Evolutionary conservation across 2,329 filamentous ascomycete genomes (phyloP).

Genomic region (Polytolypa hystricis): DNA sequence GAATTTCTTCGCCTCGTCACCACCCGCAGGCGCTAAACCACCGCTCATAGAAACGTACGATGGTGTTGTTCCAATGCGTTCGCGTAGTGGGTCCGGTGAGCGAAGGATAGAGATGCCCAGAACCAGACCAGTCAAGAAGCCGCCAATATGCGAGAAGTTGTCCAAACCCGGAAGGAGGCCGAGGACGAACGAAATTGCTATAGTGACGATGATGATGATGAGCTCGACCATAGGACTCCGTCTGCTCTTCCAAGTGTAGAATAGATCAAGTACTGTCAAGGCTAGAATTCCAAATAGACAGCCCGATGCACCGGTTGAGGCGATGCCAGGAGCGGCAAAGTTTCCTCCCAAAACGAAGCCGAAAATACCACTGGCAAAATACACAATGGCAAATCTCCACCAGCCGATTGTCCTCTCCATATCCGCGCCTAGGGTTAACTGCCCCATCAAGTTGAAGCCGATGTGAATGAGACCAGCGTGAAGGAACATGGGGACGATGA

Average conservation of each 20-base stretch:
- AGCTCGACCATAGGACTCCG: conserved; percentile 68
- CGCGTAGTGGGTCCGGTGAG: conserved; percentile 69
- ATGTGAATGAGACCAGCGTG: conserved; percentile 93
- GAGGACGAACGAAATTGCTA: conserved; percentile 81
- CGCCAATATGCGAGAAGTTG: conserved; percentile 96
- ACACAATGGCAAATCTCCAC: conserved; percentile 79
- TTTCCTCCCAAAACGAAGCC: conserved; percentile 93
- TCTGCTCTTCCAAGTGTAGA: conserved; percentile 85
- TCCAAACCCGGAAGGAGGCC: conserved; percentile 86
- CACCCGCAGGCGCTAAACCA: conserved; percentile 27
- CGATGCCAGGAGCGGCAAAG: conserved; percentile 69
- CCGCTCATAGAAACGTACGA: conserved; percentile 60
- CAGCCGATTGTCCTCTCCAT: conserved; percentile 87
- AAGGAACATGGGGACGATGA: conserved; percentile 90
- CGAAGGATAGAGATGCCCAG: conserved; percentile 80
- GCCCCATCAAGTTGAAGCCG: conserved; percentile 85
- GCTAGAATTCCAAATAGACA: conserved; percentile 86
- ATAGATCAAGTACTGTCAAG: conserved; percentile 72
- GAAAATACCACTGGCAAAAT: conserved; percentile 85
- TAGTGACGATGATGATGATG: conserved; percentile 74
- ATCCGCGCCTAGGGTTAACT: conserved; percentile 79
- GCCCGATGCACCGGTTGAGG: conserved; percentile 82
- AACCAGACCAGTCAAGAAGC: conserved; percentile 82
- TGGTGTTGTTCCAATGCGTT: conserved; percentile 58
- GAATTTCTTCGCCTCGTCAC: conserved; percentile 41